Conservation (phyloP, 192 early-diverging fungal species). For the Ramicandelaber brevisporus region DNA sequence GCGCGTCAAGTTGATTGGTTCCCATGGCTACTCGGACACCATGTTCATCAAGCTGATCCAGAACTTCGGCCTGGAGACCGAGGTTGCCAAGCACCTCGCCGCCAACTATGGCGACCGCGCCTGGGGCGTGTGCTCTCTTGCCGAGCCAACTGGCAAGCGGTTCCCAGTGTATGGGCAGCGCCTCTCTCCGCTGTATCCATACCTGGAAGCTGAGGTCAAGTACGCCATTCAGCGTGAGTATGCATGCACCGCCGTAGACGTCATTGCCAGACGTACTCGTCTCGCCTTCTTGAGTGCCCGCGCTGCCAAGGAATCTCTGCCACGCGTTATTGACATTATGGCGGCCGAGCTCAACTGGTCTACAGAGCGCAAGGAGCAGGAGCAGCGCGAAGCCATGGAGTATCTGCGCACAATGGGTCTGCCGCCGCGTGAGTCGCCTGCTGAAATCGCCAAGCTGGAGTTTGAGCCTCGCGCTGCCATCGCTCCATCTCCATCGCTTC, state of each 20-base stretch:
- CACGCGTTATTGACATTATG: conserved; percentile 80
- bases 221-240: conserved; percentile 83
- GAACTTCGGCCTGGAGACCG: conserved; percentile 80
- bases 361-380: conserved; percentile 28
- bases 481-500: conserved; percentile 6
- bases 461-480: conserved; percentile 6
- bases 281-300: conserved; percentile 85
- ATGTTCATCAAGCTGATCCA: conserved; percentile 94
- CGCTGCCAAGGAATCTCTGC: conserved; percentile 65
- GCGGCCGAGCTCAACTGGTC: conserved; percentile 62
- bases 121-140: conserved; percentile 74
- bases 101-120: conserved; percentile 86
- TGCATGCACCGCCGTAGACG: conserved; percentile 82
- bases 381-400: conserved; percentile 36
- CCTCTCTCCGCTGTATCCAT: conserved; percentile 63
- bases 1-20: conserved; percentile 50
- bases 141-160: conserved; percentile 35
- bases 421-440: conserved; percentile 12
- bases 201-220: conserved; percentile 78
- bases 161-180: conserved; percentile 65
- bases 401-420: conserved; percentile 90
- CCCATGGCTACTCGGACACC: conserved; percentile 62
- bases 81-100: conserved; percentile 70
- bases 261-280: conserved; percentile 70
- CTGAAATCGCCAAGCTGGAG: background rate